Base-by-base conservation (phyloP, 495 filamentous ascomycete species). In the Clohesyomyces aquaticus region DNA sequence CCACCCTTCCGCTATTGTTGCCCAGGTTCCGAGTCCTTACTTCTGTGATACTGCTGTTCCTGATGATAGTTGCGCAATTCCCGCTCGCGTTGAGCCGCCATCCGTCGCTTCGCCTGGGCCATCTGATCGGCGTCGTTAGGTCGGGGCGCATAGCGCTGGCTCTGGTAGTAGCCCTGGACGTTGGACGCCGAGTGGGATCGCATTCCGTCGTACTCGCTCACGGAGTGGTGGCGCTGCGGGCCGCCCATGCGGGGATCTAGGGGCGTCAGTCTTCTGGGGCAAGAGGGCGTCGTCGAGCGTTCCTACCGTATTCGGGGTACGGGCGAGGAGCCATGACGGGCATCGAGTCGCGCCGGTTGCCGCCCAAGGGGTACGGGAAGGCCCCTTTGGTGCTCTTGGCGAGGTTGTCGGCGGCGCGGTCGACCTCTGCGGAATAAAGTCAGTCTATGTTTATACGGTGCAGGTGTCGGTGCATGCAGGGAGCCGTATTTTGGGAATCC, bases 21-120 rank as follows among this genome's bases (percentile, higher is more conserved):
- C 67, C 67, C 67, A 66, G 63, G 63, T 63, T 70, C 67, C 62
- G 67, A 63, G 62, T 70, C 67, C 78, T 68, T 72, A 98, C 94
- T 96, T 88, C 93, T 88, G 80, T 97, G 95, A 83, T 95, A 98
- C 86, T 98, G 94, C 83, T 98, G 94, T 83, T 98, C 94, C 81
- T 97, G 94, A 79, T 98, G 94, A 81, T 97, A 98, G 79, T 98
- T 98, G 78, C 94, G 91, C 77, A 98, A 86, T 81, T 98, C 94
- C 77, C 95, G 89, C 83, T 98, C 94, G 78, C 94, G 90, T 79
- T 96, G 93, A 78, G 94, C 94, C 63, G 94, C 94, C 88, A 96
- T 91, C 81, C 93, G 90, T 79, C 94, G 88, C 82, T 98, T 98
- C 74, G 91, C 93, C 85, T 97, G 94, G 84, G 96, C 88, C 87